These are phyloP conservation scores for Ammopiptanthus mongolicus DNA, from an alignment of 306 rosid species.

Conservation along the genomic window DNA sequence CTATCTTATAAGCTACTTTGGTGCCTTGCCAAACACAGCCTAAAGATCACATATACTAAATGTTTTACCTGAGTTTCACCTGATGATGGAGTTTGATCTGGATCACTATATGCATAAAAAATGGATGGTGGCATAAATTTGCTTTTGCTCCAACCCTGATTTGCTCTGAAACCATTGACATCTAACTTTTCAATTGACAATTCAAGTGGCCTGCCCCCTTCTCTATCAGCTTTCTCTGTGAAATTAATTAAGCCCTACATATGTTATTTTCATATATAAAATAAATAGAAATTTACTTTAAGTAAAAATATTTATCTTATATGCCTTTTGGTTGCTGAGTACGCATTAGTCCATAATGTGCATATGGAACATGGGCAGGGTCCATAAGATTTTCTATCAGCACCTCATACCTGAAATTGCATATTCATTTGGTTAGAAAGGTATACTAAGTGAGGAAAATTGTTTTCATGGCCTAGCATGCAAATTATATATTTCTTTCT, in stretches of 20 bases:
- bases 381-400: constrained; percentile 92
- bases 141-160: constrained; percentile 43
- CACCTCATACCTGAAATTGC: constrained; percentile 74
- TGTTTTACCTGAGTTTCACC: constrained; percentile 49
- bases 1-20: too few relatives aligned
- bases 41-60: neutral
- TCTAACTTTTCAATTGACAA: constrained; percentile 44
- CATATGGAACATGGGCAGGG: constrained; percentile 88
- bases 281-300: neutral
- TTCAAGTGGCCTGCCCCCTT: constrained; percentile 89
- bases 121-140: constrained; percentile 68
- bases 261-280: constrained; percentile 16
- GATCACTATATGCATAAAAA: constrained; percentile 41
- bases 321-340: constrained; percentile 45
- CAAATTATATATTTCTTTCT: neutral
- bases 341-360: constrained; percentile 67
- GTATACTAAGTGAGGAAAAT: neutral
- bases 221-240: constrained; percentile 77
- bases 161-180: constrained; percentile 58
- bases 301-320: constrained; percentile 15
- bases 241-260: constrained; percentile 7
- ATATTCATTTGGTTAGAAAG: constrained; percentile 3
- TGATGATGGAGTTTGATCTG: constrained; percentile 40
- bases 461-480: neutral
- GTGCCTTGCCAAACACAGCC: neutral